Evolutionary conservation across 2,329 filamentous ascomycete species (phyloP), one percentile per base, ranked within the genome.

Genomic region (Daldinia eschscholtzii): DNA sequence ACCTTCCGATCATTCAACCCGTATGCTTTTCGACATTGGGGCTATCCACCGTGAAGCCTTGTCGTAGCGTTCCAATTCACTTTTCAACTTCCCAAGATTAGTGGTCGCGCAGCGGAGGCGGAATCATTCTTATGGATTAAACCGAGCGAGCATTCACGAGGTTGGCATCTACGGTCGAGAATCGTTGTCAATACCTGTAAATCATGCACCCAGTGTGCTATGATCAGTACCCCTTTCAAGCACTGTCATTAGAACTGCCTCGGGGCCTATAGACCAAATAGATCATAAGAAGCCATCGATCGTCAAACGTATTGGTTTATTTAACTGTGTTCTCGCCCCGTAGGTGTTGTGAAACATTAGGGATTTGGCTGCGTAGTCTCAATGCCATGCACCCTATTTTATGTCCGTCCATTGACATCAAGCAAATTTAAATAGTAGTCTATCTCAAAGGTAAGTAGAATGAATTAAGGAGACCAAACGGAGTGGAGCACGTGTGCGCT

Each of bases 201-300:
- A 61, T 42, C 42, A 65, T 44, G 48, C 64, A 64, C 48, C 35
- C 26, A 15, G 15, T 10, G 62, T 64, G 42, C 33, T 57, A 63
- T 64, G 52, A 64, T 71, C 48, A 64, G 57, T 59, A 69, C 18
- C 48, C 42, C 46, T 57, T 39, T 52, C 15, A 28, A 50, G 53
- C 39, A 57, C 15, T 50, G 63, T 62, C 58, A 30, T 55, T 55
- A 52, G 53, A 64, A 52, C 23, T 61, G 53, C 53, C 64, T 50
- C 33, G 39, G 63, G 58, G 46, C 50, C 57, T 48, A 53, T 67
- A 72, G 65, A 67, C 61, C 48, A 70, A 55, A 70, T 67, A 70
- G 63, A 72, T 67, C 55, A 67, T 69, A 61, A 52, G 26, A 69
- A 35, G 52, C 15, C 50, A 56, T 64, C 57, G 28, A 61, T 33